phyloP scores from a whole-genome alignment of 805 yeast species.

The Spathaspora girioi region DNA sequence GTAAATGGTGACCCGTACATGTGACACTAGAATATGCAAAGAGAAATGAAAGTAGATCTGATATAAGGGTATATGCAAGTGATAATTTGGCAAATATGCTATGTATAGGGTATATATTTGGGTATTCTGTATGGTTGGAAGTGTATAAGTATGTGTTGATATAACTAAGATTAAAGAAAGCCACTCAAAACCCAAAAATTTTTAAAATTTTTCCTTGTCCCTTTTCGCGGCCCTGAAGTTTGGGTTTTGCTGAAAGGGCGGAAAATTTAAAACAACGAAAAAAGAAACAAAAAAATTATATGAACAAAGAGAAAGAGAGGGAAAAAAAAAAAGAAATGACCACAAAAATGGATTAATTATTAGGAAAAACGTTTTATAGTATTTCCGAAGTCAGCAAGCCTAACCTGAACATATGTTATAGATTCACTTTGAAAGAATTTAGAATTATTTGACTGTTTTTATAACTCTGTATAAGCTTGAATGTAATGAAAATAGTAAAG shows the following conservation, averaged over 20 bases:
- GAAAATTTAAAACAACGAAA: not conserved
- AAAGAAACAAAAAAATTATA: not conserved
- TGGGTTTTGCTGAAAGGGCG: not conserved
- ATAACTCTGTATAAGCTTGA: too few relatives aligned
- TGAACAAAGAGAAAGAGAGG: not conserved
- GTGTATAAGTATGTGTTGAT: not conserved
- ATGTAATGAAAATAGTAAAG: too few relatives aligned
- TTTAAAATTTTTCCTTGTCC: not conserved
- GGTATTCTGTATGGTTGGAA: not conserved
- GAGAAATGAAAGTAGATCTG: not conserved
- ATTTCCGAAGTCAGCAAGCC: too few relatives aligned
- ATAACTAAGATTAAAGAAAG: too few relatives aligned
- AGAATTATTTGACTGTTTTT: too few relatives aligned
- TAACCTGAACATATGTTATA: too few relatives aligned
- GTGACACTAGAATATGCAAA: not conserved
- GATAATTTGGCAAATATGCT: not conserved
- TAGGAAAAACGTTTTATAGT: too few relatives aligned
- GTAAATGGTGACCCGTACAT: slow-evolving; percentile 30
- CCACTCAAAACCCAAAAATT: not conserved
- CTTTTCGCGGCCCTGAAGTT: not conserved
- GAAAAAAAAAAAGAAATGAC: not conserved
- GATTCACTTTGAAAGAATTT: too few relatives aligned
- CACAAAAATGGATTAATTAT: not conserved
- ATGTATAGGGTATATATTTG: not conserved
- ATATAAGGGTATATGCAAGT: not conserved